phyloP scores from a whole-genome alignment of 805 yeast species.

The Scheffersomyces stipitis region DNA sequence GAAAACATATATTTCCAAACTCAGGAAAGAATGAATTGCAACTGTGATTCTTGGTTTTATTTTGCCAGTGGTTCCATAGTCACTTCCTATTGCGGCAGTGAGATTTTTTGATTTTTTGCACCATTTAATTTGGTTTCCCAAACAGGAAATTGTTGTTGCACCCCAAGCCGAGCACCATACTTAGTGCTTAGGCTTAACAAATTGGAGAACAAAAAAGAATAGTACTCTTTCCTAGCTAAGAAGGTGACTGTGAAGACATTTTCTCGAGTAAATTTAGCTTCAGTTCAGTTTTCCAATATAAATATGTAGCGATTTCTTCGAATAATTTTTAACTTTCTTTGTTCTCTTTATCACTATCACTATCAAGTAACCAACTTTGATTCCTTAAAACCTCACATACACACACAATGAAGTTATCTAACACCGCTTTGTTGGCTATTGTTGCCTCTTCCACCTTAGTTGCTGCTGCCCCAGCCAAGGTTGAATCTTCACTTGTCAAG shows the following conservation, averaged over 20 bases:
- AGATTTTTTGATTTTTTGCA: too few relatives aligned
- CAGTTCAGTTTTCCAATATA: constrained; percentile 7
- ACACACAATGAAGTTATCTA: constrained; percentile 40
- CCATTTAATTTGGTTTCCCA: constrained; percentile 21
- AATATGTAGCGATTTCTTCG: constrained; percentile 5
- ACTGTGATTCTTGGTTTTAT: too few relatives aligned
- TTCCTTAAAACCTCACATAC: constrained; percentile 2
- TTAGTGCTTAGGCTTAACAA: too few relatives aligned
- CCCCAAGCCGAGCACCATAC: too few relatives aligned
- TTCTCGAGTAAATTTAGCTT: too few relatives aligned
- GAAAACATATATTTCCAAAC: too few relatives aligned
- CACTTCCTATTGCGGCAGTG: too few relatives aligned
- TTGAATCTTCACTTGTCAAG: constrained; percentile 6
- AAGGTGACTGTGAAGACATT: too few relatives aligned
- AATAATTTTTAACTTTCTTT: neutral
- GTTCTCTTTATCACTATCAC: constrained; percentile 2
- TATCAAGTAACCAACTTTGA: constrained; percentile 1
- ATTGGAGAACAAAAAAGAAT: too few relatives aligned
- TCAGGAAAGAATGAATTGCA: too few relatives aligned
- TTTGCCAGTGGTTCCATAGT: too few relatives aligned
- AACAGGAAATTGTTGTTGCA: constrained; percentile 18
- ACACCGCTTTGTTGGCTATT: constrained; percentile 39
- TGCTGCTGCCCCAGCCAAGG: constrained; percentile 37
- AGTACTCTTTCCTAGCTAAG: too few relatives aligned
- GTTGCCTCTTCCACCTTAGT: constrained; percentile 38